Evolutionary conservation across 2,329 filamentous ascomycete species (phyloP), one percentile per base, ranked within the genome.

Genomic region (Niveomyces coronatus): DNA sequence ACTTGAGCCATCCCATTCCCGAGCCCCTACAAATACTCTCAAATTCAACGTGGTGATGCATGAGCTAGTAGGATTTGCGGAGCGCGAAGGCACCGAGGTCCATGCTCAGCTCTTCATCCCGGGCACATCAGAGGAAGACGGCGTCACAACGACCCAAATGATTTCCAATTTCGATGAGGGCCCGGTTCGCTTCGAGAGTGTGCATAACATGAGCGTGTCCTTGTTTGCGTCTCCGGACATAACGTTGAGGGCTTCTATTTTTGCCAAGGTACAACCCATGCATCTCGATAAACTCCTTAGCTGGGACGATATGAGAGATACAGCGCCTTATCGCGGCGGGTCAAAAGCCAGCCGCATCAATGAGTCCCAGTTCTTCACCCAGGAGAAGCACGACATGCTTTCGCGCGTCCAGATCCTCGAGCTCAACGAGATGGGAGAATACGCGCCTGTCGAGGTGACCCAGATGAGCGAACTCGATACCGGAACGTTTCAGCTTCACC

Each of bases 21-120:
- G 93, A 51, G 89, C 88, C 4, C 91, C 91, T 11, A 84, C 85
- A 10, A 91, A 85, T 42, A 95, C 85, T 3, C 66, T 96, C 41
- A 98, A 96, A 56, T 98, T 98, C 64, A 98, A 96, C 52, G 88
- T 96, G 5, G 88, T 96, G 22, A 94, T 98, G 85, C 88, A 94
- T 53, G 87, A 96, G 54, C 76, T 98, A 63, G 65, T 91, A 24
- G 91, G 91, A 1, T 98, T 98, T 49, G 83, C 91, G 0, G 91
- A 98, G 61, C 78, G 89, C 45, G 91, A 98, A 64, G 91, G 91
- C 11, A 94, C 85, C 0, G 83, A 94, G 47, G 87, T 98, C 19
- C 91, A 98, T 59, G 91, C 87, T 1, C 88, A 96, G 60, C 75
- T 98, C n/a, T 96, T 94, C 54, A 80, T 98, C 26, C 86, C 91